These are phyloP conservation scores for Triticum dicoccoides DNA, from an alignment of 176 grass and related monocot genomes.

Conservation along the genomic window DNA sequence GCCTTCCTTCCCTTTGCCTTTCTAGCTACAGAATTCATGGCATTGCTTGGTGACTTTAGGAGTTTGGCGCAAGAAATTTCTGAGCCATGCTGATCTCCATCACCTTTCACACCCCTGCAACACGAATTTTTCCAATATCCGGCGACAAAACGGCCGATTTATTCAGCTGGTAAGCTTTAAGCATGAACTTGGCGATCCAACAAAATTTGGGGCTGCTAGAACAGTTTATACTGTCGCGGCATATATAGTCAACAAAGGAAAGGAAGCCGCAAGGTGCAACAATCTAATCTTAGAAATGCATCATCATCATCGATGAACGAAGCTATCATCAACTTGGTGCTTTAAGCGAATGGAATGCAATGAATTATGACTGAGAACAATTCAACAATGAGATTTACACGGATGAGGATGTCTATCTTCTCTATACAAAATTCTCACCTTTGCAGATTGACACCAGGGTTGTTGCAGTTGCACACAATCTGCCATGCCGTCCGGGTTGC, in stretches of 20 bases:
- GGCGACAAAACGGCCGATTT: background rate
- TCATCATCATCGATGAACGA: background rate
- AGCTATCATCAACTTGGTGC: background rate
- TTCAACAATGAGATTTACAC: slow-evolving; percentile 49
- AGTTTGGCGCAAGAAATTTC: background rate
- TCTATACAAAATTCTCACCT: slow-evolving; percentile 39
- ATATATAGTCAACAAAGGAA: background rate
- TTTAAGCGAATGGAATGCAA: background rate
- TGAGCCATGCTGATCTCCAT: background rate
- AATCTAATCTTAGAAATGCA: background rate
- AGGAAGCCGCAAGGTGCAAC: background rate
- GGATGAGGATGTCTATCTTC: background rate
- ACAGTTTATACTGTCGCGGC: background rate
- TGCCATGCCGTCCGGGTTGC: slow-evolving; percentile 8
- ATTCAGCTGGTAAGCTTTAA: background rate
- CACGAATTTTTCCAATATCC: background rate
- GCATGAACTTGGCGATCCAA: background rate
- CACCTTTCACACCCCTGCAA: background rate
- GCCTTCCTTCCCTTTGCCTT: background rate
- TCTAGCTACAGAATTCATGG: slow-evolving; percentile 1
- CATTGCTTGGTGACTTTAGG: background rate
- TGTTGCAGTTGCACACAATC: background rate
- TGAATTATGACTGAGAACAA: background rate
- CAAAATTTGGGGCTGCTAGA: background rate
- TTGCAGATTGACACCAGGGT: slow-evolving; percentile 2